A percentile compares a stretch with the other conserved stretches of the same genome.
phyloP scores from a whole-genome alignment of 176 grass and related monocot genomes.

The Elaeis guineensis region DNA sequence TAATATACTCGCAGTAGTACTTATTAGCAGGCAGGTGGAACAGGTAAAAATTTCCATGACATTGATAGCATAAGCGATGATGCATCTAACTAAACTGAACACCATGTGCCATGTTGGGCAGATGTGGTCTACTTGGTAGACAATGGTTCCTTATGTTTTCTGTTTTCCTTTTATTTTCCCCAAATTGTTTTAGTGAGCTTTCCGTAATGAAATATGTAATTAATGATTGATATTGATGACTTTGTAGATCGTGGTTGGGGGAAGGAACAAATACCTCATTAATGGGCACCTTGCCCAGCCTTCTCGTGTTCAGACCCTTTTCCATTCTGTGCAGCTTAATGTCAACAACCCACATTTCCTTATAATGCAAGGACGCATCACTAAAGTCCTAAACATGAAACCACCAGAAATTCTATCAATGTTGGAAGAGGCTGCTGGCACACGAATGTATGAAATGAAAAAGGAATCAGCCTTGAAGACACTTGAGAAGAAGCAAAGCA shows the following conservation, averaged over 20 bases:
- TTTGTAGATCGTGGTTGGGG: constrained; percentile 75
- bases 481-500: constrained; percentile 94
- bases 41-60: no score
- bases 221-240: constrained; percentile 10
- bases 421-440: constrained; percentile 96
- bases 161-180: background rate
- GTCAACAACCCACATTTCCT: constrained; percentile 98
- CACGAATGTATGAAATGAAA: constrained; percentile 99
- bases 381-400: constrained; percentile 98
- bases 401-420: constrained; percentile 91
- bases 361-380: constrained; percentile 99
- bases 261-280: constrained; percentile 88
- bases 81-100: no score
- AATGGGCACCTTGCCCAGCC: constrained; percentile 91
- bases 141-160: no score
- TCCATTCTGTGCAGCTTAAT: constrained; percentile 96
- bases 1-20: no score
- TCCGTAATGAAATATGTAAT: background rate
- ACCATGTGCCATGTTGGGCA: no score
- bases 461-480: constrained; percentile 89
- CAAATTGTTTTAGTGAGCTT: background rate
- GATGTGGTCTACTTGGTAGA: no score
- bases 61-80: no score
- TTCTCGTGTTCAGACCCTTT: constrained; percentile 82
- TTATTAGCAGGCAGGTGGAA: no score